Percentiles rank a stretch among this genome's conserved stretches.
phyloP scores from a whole-genome alignment of 306 rosid genomes.

The Prunus salicina region DNA sequence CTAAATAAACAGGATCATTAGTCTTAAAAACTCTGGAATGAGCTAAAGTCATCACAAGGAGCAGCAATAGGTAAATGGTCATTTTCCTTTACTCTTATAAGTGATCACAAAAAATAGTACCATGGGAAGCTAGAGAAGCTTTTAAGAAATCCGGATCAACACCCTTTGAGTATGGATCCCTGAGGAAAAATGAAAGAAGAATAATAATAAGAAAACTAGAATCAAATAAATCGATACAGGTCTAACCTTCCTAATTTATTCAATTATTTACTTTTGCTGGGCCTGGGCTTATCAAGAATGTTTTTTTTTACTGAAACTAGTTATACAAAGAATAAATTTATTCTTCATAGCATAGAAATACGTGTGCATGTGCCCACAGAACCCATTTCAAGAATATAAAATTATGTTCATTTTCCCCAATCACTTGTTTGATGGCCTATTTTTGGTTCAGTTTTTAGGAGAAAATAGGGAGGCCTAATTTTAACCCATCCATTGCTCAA shows the following conservation, averaged over 20 bases:
- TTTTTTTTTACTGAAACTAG: too few relatives aligned
- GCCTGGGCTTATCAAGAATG: neutral
- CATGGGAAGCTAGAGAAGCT: constrained; percentile 72
- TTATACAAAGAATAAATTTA: too few relatives aligned
- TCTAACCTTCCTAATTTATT: neutral
- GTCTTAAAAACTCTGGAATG: neutral
- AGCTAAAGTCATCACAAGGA: neutral
- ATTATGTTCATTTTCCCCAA: neutral
- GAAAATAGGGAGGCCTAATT: neutral
- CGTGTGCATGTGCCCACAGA: too few relatives aligned
- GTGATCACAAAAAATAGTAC: constrained; percentile 29
- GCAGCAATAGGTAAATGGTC: neutral
- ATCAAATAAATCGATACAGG: neutral
- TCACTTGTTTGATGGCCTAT: neutral
- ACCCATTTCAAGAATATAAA: too few relatives aligned
- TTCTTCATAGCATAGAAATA: too few relatives aligned
- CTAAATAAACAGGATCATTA: neutral
- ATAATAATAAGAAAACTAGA: neutral
- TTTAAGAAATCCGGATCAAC: constrained; percentile 62
- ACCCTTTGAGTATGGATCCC: constrained; percentile 85
- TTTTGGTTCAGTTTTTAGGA: neutral
- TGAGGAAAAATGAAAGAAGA: constrained; percentile 26
- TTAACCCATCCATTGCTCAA: too few relatives aligned
- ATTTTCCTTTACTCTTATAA: neutral
- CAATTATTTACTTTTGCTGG: neutral